These are phyloP conservation scores for Scutellaria baicalensis DNA, from an alignment of 257 asterid genomes.

Conservation along the genomic window DNA sequence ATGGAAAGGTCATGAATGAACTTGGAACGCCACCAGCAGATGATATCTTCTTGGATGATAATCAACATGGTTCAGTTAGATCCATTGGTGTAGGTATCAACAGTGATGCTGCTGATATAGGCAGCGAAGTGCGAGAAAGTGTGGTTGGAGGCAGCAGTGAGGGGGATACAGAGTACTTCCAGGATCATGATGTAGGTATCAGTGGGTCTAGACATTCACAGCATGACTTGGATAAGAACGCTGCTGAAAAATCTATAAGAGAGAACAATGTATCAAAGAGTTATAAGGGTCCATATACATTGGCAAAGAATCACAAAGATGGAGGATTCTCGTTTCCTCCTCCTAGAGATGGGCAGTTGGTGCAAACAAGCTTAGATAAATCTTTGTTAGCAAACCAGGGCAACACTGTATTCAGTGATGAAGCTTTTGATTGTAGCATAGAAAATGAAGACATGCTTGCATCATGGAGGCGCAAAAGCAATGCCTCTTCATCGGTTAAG, in stretches of 20 bases:
- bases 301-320: slow-evolving; percentile 41
- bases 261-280: slow-evolving; percentile 35
- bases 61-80: slow-evolving; percentile 92
- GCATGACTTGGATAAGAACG: slow-evolving; percentile 38
- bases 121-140: slow-evolving; percentile 84
- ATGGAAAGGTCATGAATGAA: slow-evolving; percentile 49
- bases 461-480: slow-evolving; percentile 68
- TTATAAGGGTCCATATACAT: slow-evolving; percentile 29
- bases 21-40: slow-evolving; percentile 55
- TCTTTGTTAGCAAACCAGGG: slow-evolving; percentile 65
- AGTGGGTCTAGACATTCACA: slow-evolving; percentile 38
- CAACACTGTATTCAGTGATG: slow-evolving; percentile 38
- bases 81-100: slow-evolving; percentile 98
- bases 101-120: slow-evolving; percentile 90
- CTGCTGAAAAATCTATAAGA: slow-evolving; percentile 34
- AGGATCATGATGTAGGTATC: slow-evolving; percentile 42
- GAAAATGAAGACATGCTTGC: slow-evolving; percentile 58
- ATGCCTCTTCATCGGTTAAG: slow-evolving; percentile 55
- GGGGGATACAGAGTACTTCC: slow-evolving; percentile 75
- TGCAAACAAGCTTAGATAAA: slow-evolving; percentile 45
- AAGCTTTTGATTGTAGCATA: slow-evolving; percentile 42
- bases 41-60: slow-evolving; percentile 72
- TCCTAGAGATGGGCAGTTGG: slow-evolving; percentile 67
- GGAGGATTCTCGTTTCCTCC: slow-evolving; percentile 95
- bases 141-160: slow-evolving; percentile 93